These are phyloP conservation scores for Aspergillus sp. DNA, from an alignment of 2,329 filamentous ascomycete genomes.

Conservation along the genomic window DNA sequence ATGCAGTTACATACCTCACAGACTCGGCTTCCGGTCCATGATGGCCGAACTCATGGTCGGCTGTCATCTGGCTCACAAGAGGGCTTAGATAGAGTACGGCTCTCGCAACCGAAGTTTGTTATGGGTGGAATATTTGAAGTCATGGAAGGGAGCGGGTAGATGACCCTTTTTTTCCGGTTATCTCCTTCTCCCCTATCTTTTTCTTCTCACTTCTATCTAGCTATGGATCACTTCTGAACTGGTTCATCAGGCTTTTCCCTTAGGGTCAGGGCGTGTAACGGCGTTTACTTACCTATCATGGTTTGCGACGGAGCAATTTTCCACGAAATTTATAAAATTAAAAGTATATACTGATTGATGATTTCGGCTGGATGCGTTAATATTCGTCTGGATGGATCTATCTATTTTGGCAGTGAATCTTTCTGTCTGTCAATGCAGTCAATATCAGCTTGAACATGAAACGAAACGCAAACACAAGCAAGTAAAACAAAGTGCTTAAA, in stretches of 20 bases:
- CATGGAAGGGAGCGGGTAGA: conserved; percentile 42
- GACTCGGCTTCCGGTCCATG: not conserved
- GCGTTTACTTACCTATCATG: no score
- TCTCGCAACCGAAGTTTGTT: conserved; percentile 38
- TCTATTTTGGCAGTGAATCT: no score
- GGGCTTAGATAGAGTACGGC: conserved; percentile 2
- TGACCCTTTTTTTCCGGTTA: not conserved
- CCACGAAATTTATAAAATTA: no score
- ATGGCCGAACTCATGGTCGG: conserved; percentile 5
- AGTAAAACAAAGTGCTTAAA: no score
- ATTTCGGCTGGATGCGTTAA: no score
- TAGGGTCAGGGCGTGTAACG: not conserved
- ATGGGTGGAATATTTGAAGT: conserved; percentile 51
- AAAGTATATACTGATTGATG: no score
- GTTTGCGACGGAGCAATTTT: no score
- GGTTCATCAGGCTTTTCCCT: not conserved
- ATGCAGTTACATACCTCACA: conserved; percentile 23
- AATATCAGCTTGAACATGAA: no score
- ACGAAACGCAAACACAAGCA: no score
- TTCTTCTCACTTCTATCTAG: not conserved
- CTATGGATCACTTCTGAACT: not conserved
- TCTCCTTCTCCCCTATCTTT: not conserved
- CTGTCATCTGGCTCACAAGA: conserved; percentile 3
- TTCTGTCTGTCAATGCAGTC: no score
- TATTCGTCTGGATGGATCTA: no score